Percentiles rank a stretch among this genome's conserved stretches.
These are phyloP conservation scores for Fusarium goolgardi DNA, from an alignment of 2,329 filamentous ascomycete species.

Conservation along the genomic window DNA sequence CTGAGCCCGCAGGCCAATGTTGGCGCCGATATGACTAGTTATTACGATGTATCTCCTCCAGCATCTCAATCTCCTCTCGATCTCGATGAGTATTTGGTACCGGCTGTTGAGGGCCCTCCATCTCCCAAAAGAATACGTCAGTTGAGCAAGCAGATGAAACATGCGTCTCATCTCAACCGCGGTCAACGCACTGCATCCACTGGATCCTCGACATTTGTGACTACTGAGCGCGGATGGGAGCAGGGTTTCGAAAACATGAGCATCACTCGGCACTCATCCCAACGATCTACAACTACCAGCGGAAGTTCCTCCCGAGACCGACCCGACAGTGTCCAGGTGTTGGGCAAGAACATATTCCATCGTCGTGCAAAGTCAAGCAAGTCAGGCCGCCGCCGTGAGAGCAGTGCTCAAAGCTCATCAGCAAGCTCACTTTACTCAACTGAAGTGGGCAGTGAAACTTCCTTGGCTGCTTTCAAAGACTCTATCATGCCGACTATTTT, in stretches of 20 bases:
- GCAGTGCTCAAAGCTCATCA: conserved; percentile 60
- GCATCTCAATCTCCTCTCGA: conserved; percentile 39
- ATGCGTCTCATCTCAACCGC: conserved; percentile 58
- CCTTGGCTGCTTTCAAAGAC: conserved; percentile 54
- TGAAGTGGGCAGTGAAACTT: conserved; percentile 55
- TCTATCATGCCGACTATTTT: conserved; percentile 64
- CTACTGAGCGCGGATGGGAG: conserved; percentile 62
- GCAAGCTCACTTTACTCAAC: conserved; percentile 62
- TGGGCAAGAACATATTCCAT: conserved; percentile 70
- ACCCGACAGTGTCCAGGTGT: conserved; percentile 69
- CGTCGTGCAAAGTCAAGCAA: conserved; percentile 61
- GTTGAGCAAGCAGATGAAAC: conserved; percentile 69
- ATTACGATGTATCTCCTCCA: conserved; percentile 30
- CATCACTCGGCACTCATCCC: conserved; percentile 67
- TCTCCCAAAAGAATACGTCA: conserved; percentile 70
- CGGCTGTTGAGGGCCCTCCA: conserved; percentile 69
- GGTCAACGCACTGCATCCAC: conserved; percentile 61
- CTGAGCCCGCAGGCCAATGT: conserved; percentile 16
- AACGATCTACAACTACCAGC: conserved; percentile 62
- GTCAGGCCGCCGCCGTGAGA: conserved; percentile 58
- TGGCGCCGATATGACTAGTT: conserved; percentile 24
- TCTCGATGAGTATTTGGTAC: conserved; percentile 63
- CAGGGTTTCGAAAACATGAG: conserved; percentile 59
- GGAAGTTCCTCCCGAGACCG: conserved; percentile 65
- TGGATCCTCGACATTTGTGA: conserved; percentile 64